Evolutionary conservation across 192 early-diverging fungal genomes (phyloP).

Genomic region (Diversispora epigaea): DNA sequence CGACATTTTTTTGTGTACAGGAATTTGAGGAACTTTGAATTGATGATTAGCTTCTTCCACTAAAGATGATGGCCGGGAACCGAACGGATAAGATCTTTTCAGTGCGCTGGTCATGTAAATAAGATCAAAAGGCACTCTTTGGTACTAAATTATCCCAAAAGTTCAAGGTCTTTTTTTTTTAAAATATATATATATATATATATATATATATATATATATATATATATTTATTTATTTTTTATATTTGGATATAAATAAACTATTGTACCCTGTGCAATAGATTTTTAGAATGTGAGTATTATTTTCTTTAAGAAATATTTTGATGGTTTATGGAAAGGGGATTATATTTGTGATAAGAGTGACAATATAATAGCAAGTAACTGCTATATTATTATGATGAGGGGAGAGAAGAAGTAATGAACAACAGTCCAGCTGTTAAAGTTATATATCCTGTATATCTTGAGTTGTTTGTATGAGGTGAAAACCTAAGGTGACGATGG

Average conservation of each 20-base stretch:
- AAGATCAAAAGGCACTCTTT: not conserved
- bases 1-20: constrained; percentile 26
- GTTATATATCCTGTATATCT: not conserved
- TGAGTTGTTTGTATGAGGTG: not conserved
- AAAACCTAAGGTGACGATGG: not conserved
- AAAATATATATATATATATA: too few relatives aligned
- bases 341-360: not conserved
- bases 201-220: too few relatives aligned
- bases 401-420: not conserved
- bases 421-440: constrained; percentile 23
- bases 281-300: not conserved
- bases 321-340: not conserved
- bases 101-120: constrained; percentile 22
- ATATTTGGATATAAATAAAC: too few relatives aligned
- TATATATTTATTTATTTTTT: too few relatives aligned
- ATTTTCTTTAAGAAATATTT: not conserved
- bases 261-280: not conserved
- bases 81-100: constrained; percentile 32
- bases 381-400: too few relatives aligned
- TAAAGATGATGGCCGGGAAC: not conserved
- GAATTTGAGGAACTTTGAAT: constrained; percentile 11
- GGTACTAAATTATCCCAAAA: not conserved
- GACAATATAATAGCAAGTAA: too few relatives aligned
- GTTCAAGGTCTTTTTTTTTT: constrained; percentile 4
- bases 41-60: constrained; percentile 23